Evolutionary conservation across 257 asterid genomes (phyloP).

Genomic region (Parsonsia alboflavescens): DNA sequence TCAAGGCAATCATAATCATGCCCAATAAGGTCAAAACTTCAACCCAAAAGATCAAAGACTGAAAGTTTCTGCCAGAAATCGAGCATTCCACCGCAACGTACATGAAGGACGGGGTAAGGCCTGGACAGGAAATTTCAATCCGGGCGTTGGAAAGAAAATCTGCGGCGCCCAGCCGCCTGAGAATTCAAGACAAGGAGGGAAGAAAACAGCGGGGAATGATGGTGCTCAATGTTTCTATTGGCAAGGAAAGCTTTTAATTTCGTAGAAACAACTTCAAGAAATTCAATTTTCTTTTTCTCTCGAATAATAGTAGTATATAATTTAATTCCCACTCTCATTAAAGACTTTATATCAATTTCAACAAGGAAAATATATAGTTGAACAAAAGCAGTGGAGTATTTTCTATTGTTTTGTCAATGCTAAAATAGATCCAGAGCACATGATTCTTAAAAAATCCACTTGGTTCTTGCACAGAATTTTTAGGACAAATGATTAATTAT

Average conservation of each 20-base stretch:
- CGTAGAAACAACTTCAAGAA: too few species aligned
- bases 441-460: too few species aligned
- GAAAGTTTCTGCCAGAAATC: background rate
- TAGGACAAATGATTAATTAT: too few species aligned
- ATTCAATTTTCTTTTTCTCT: too few species aligned
- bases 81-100: background rate
- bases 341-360: too few species aligned
- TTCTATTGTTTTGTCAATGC: too few species aligned
- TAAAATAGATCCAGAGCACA: too few species aligned
- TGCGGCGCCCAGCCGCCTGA: background rate
- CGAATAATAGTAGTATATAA: too few species aligned
- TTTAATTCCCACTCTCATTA: too few species aligned
- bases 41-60: background rate
- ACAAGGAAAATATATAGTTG: too few species aligned
- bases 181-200: background rate
- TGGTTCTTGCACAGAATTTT: too few species aligned
- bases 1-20: slow-evolving; percentile 36
- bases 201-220: background rate
- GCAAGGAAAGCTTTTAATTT: background rate
- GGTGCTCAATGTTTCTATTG: background rate
- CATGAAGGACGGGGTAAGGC: background rate
- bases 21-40: slow-evolving; percentile 21
- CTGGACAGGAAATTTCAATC: background rate
- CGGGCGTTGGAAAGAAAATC: background rate
- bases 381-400: too few species aligned